phyloP scores from a whole-genome alignment of 306 rosid genomes.

The Gastrolobium bilobum region DNA sequence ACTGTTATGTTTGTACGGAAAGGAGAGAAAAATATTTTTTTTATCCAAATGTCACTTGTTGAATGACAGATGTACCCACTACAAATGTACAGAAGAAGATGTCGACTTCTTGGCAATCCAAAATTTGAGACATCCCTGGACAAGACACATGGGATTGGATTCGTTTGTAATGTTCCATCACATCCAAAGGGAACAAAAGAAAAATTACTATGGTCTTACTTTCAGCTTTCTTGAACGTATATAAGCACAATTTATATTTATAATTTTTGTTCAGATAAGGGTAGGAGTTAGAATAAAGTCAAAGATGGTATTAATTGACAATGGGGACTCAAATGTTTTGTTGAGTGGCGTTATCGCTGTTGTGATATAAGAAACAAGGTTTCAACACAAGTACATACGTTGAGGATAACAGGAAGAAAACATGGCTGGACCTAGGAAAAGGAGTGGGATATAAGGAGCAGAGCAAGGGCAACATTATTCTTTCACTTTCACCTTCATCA shows the following conservation, averaged over 20 bases:
- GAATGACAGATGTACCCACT: too few species aligned
- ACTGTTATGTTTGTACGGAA: too few species aligned
- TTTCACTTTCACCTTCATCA: conserved; percentile 55
- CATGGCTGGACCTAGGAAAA: conserved; percentile 44
- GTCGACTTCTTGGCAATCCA: conserved; percentile 52
- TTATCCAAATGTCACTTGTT: too few species aligned
- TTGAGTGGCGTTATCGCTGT: conserved; percentile 33
- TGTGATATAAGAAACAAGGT: conserved; percentile 50
- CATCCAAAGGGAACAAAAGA: conserved; percentile 43
- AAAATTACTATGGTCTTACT: conserved; percentile 40
- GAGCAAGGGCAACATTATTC: conserved; percentile 32
- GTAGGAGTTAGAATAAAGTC: conserved; percentile 1
- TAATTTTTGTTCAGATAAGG: conserved; percentile 25
- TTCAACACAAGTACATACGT: conserved; percentile 39
- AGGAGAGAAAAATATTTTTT: too few species aligned
- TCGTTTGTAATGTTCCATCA: conserved; percentile 55
- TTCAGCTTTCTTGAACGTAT: conserved; percentile 17
- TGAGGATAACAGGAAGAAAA: conserved; percentile 46
- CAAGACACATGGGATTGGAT: conserved; percentile 57
- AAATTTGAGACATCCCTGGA: conserved; percentile 44
- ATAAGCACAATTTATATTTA: not conserved
- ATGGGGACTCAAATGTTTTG: conserved; percentile 38
- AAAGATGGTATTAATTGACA: conserved; percentile 31
- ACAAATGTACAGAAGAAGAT: too few species aligned
- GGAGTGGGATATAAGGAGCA: conserved; percentile 53